phyloP scores from a whole-genome alignment of 805 yeast species.

The Scheffersomyces coipomensis region DNA sequence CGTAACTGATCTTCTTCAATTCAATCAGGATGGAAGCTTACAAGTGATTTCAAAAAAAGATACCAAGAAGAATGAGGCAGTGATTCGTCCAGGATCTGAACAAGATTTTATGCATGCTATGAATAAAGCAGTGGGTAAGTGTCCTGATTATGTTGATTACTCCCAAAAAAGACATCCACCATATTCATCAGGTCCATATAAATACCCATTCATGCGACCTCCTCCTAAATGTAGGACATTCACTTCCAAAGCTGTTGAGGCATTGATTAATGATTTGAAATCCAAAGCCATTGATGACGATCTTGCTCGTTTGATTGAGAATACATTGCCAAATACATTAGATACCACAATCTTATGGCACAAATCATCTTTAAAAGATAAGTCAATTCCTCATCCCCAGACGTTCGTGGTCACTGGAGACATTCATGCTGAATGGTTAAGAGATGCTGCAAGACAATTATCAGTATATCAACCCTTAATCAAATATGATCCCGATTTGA shows the following conservation, averaged over 20 bases:
- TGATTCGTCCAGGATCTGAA: too few relatives aligned
- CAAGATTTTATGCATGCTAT: slow-evolving; percentile 13
- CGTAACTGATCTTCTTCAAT: neutral
- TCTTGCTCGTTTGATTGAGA: slow-evolving; percentile 72
- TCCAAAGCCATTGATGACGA: slow-evolving; percentile 56
- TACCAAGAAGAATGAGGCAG: too few relatives aligned
- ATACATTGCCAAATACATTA: slow-evolving; percentile 81
- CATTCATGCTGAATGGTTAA: slow-evolving; percentile 89
- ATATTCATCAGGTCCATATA: slow-evolving; percentile 50
- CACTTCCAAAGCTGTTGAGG: slow-evolving; percentile 59
- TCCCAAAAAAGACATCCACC: slow-evolving; percentile 58
- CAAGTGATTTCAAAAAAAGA: too few relatives aligned
- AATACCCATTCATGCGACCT: slow-evolving; percentile 77
- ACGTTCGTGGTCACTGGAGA: slow-evolving; percentile 89
- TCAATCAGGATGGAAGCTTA: neutral
- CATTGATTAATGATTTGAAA: slow-evolving; percentile 51
- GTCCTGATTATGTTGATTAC: slow-evolving; percentile 66
- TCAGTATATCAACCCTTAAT: slow-evolving; percentile 69
- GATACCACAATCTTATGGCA: slow-evolving; percentile 88
- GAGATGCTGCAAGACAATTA: slow-evolving; percentile 84
- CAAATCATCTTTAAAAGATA: slow-evolving; percentile 14
- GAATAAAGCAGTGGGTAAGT: slow-evolving; percentile 25
- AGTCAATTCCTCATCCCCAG: slow-evolving; percentile 33
- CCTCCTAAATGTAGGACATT: slow-evolving; percentile 71
- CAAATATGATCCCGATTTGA: slow-evolving; percentile 47